Evolutionary conservation across 176 grass and related monocot species (phyloP).

Genomic region (Raddia distichophylla): DNA sequence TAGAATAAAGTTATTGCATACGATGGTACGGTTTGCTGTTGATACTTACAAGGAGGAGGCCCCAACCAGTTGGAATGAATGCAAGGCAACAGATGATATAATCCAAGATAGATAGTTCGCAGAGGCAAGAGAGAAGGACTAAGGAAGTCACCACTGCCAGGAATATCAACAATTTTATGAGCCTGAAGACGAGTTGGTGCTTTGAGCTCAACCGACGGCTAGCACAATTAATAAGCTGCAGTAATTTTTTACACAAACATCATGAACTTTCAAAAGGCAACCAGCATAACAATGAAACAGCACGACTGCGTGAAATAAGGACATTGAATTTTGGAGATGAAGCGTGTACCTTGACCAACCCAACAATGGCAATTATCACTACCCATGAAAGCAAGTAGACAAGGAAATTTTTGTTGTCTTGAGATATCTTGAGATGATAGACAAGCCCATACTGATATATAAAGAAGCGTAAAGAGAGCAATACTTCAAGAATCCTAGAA

Average conservation of each 20-base stretch:
- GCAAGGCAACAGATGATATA: slow-evolving; percentile 82
- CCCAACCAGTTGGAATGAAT: slow-evolving; percentile 96
- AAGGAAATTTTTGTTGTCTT: slow-evolving; percentile 82
- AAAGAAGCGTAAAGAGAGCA: slow-evolving; percentile 85
- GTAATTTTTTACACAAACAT: slow-evolving; percentile 33
- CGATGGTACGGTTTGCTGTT: not conserved
- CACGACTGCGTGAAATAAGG: slow-evolving; percentile 15
- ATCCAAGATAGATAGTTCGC: slow-evolving; percentile 83
- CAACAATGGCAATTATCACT: slow-evolving; percentile 83
- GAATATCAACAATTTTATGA: slow-evolving; percentile 83
- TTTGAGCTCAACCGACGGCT: slow-evolving; percentile 64
- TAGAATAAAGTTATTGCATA: not conserved
- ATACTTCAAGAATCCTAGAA: slow-evolving; percentile 82
- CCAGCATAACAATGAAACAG: slow-evolving; percentile 24
- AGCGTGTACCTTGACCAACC: slow-evolving; percentile 77
- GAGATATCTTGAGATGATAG: slow-evolving; percentile 93
- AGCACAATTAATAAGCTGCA: slow-evolving; percentile 76
- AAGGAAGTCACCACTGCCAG: slow-evolving; percentile 68
- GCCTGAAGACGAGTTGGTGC: slow-evolving; percentile 89
- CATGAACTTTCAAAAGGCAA: slow-evolving; percentile 14
- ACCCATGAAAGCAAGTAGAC: slow-evolving; percentile 94
- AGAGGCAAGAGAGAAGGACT: slow-evolving; percentile 65
- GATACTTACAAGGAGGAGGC: slow-evolving; percentile 72
- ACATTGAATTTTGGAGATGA: slow-evolving; percentile 8
- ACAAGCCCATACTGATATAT: slow-evolving; percentile 97